Percentiles rank a stretch among this genome's conserved stretches.
phyloP scores from a whole-genome alignment of 192 early-diverging fungal genomes.

The Umbelopsis sp. region DNA sequence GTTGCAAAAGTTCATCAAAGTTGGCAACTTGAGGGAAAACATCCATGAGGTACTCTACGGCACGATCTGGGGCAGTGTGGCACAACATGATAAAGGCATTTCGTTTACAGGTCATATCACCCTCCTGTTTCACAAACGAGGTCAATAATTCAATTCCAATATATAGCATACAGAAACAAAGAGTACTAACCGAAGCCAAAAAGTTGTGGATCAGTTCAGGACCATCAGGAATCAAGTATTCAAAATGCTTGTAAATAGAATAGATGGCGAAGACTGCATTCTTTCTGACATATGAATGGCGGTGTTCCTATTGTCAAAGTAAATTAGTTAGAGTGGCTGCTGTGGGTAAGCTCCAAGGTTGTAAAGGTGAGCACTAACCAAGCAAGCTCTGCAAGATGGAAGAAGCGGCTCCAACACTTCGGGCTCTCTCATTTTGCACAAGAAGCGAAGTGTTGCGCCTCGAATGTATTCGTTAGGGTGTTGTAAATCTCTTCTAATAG shows the following conservation, averaged over 20 bases:
- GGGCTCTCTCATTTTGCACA: conserved; percentile 94
- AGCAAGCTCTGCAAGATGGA: conserved; percentile 83
- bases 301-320: conserved; percentile 68
- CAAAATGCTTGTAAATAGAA: conserved; percentile 85
- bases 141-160: background rate
- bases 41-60: conserved; percentile 84
- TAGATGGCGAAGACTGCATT: conserved; percentile 96
- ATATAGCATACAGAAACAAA: background rate
- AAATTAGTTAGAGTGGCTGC: background rate
- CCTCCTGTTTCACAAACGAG: conserved; percentile 61
- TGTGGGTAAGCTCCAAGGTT: background rate
- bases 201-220: conserved; percentile 84
- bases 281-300: conserved; percentile 97
- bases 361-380: conserved; percentile 52
- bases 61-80: conserved; percentile 72
- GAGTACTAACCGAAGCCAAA: conserved; percentile 51
- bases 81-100: conserved; percentile 95
- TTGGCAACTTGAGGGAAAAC: conserved; percentile 72
- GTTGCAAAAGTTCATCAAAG: conserved; percentile 93
- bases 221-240: conserved; percentile 94
- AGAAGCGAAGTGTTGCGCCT: conserved; percentile 89
- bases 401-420: conserved; percentile 95
- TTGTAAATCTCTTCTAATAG: conserved; percentile 92
- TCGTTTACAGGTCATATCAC: conserved; percentile 89
- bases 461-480: conserved; percentile 99